Evolutionary conservation across 2,329 filamentous ascomycete species (phyloP).

Genomic region (Laburnicola sp.): DNA sequence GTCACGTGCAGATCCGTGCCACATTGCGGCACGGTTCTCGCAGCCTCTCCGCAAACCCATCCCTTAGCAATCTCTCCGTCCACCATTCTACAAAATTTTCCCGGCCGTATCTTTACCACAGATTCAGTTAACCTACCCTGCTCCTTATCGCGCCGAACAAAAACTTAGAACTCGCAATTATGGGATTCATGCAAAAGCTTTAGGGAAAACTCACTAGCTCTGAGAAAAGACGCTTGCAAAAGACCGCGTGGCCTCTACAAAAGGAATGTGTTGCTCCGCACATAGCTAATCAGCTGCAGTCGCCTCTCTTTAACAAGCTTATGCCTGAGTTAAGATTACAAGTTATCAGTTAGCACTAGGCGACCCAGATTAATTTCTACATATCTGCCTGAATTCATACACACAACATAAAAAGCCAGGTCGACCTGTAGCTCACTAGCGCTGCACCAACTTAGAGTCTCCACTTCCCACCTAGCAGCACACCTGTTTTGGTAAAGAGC

Average conservation of each 20-base stretch:
- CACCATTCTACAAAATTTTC: too few species aligned
- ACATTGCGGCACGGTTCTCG: too few species aligned
- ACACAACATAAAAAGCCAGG: neutral
- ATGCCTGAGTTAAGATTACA: neutral
- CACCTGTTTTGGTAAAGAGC: conserved; percentile 7
- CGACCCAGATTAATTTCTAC: conserved; percentile 7
- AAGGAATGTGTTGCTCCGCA: neutral
- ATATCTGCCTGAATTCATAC: conserved; percentile 13
- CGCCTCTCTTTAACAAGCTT: neutral
- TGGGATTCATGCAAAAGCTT: too few species aligned
- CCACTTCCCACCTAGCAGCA: conserved; percentile 15
- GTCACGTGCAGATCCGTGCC: too few species aligned
- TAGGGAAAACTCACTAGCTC: too few species aligned
- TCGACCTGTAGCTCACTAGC: conserved; percentile 6
- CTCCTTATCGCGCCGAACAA: too few species aligned
- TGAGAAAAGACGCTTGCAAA: too few species aligned
- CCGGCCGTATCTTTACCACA: too few species aligned
- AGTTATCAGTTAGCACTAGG: neutral
- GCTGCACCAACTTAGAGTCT: conserved; percentile 9
- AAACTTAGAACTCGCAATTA: too few species aligned
- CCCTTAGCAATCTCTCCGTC: too few species aligned
- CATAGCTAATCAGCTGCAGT: neutral
- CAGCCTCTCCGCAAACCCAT: too few species aligned
- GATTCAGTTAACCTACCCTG: too few species aligned
- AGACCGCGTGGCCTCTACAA: neutral